Evolutionary conservation across 306 rosid genomes (phyloP), one percentile per base, ranked within the genome.

Genomic region (Vigna mungo): DNA sequence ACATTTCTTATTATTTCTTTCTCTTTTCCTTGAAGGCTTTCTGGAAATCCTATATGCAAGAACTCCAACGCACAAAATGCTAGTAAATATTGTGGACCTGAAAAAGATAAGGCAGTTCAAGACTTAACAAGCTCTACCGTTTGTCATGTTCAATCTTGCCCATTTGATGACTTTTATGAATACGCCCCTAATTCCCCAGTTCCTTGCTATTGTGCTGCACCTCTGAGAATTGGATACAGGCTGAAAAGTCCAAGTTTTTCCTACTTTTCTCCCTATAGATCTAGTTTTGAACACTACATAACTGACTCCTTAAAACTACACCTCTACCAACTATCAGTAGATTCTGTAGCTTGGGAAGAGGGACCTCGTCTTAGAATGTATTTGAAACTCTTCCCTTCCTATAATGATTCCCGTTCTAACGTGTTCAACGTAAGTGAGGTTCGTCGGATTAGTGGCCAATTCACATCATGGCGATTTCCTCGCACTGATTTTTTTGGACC

Each of bases 231-330:
- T 72, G 90, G 89, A 53, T 95, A 95, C 80, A 87, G 97, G 76
- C 90, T 95, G 54, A 95, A 95, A 84, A 95, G 98, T 56, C 98
- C 98, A 4, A 91, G 98, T 79, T 92, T 95, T 84, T 87, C 90
- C 34, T 87, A 90, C 85, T 92, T 95, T 73, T 74, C 81, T 76
- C 98, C 96, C 25, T 79, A 87, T 81, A 47, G 0, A 49, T 1
- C 54, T 62, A 4, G 1, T 7, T 86, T 92, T 59, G 79, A 84
- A 68, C 25, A 13, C 2, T 95, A 90, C 74, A 17, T 95, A 12
- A 77, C 90, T 18, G 17, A 16, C 0, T 46, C 78, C 83, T 89
- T 95, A 78, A 1, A 80, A 46, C 69, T 95, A 87, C 34, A 60
- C 32, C 32, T n/a, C 36, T 66, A 85, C 65, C 98, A 95, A 81